Evolutionary conservation across 208 protist genomes (phyloP).

Genomic region (Trypanosoma congolense): DNA sequence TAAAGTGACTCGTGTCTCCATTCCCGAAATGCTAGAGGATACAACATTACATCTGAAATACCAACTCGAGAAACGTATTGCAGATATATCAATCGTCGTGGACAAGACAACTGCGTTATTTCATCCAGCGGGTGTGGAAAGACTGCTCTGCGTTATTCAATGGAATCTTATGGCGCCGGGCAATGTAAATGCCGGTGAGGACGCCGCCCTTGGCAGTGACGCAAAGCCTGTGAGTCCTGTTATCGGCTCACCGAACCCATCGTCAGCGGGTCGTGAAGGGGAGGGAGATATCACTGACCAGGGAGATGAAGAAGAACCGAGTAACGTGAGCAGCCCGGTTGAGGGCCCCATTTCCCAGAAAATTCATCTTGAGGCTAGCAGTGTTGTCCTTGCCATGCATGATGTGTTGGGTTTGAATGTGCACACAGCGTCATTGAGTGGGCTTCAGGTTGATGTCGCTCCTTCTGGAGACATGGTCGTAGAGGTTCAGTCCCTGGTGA

Average conservation of each 20-base stretch:
- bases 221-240: no score
- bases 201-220: no score
- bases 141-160: conserved; percentile 46
- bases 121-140: conserved; percentile 57
- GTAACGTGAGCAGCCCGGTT: background rate
- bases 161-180: conserved; percentile 58
- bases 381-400: conserved; percentile 50
- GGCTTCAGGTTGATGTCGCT: conserved; percentile 28
- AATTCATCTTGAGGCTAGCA: conserved; percentile 43
- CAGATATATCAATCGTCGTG: conserved; percentile 36
- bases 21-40: conserved; percentile 63
- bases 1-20: conserved; percentile 55
- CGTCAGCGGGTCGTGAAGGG: conserved; percentile 1
- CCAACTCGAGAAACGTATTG: conserved; percentile 18
- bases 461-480: conserved; percentile 37
- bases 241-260: no score
- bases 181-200: conserved; percentile 1
- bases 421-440: conserved; percentile 48
- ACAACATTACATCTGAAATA: conserved; percentile 44
- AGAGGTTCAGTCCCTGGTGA: conserved; percentile 30
- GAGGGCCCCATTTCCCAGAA: conserved; percentile 18
- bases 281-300: background rate
- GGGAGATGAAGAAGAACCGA: background rate
- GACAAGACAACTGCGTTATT: conserved; percentile 49
- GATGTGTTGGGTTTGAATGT: conserved; percentile 55